Conservation (phyloP, 2,329 filamentous ascomycete genomes). For the Lachnellula occidentalis region DNA sequence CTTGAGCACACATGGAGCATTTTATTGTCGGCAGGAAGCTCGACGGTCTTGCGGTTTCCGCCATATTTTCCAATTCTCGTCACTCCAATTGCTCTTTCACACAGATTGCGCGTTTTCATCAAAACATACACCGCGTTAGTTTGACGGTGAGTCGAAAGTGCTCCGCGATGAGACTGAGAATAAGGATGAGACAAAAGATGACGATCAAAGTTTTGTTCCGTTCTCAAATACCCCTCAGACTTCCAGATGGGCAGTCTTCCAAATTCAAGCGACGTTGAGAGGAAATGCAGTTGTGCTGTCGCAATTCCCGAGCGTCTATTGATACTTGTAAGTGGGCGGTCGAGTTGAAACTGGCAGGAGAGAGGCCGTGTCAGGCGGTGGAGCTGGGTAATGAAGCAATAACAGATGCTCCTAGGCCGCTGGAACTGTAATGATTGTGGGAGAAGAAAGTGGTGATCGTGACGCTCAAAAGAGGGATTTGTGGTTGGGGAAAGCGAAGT, state of each 20-base stretch:
- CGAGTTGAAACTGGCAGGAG: background rate
- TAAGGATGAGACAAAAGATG: no score
- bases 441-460: background rate
- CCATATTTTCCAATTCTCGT: constrained; percentile 18
- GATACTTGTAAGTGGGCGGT: background rate
- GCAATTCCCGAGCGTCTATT: background rate
- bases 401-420: constrained; percentile 5
- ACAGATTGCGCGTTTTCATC: constrained; percentile 2
- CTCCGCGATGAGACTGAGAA: no score
- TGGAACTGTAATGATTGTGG: constrained; percentile 13
- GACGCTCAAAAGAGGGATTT: background rate
- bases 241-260: background rate
- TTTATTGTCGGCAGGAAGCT: constrained; percentile 78
- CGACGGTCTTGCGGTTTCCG: constrained; percentile 43
- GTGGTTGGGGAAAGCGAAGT: constrained; percentile 5
- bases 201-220: background rate
- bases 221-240: background rate
- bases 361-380: background rate
- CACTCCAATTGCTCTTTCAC: constrained; percentile 9
- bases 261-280: background rate
- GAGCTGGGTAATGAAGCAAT: constrained; percentile 1
- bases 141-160: constrained; percentile 9
- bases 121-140: constrained; percentile 14
- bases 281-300: no score
- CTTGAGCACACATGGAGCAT: constrained; percentile 71